Percentiles rank a stretch among this genome's conserved stretches.
Conservation (phyloP, 2,329 filamentous ascomycete genomes). For the Phaeoacremonium minimum region DNA sequence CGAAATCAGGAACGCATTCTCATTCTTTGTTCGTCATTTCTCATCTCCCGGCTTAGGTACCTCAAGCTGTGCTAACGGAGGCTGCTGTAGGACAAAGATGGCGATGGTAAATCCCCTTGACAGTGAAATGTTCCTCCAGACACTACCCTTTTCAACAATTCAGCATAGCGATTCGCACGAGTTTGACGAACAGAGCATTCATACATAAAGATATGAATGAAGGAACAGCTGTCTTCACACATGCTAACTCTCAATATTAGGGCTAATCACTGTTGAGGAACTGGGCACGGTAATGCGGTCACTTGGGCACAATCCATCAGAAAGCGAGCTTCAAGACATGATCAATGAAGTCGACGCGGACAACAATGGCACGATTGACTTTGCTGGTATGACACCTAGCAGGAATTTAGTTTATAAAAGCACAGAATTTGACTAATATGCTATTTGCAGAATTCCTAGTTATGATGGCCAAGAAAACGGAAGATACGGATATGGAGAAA, state of each 20-base stretch:
- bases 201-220: too few relatives aligned
- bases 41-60: too few relatives aligned
- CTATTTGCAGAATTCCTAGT: conserved; percentile 78
- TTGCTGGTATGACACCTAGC: conserved; percentile 61
- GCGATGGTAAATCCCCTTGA: too few relatives aligned
- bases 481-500: conserved; percentile 87
- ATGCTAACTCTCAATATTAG: too few relatives aligned
- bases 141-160: conserved; percentile 2
- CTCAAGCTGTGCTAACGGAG: conserved; percentile 12
- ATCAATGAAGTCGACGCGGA: conserved; percentile 91
- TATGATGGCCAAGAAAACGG: conserved; percentile 95
- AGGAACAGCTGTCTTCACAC: neutral
- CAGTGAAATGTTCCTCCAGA: conserved; percentile 37
- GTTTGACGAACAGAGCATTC: too few relatives aligned
- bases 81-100: conserved; percentile 74
- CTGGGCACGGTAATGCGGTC: conserved; percentile 88
- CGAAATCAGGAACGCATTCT: conserved; percentile 99
- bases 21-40: conserved; percentile 80
- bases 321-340: conserved; percentile 89
- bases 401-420: neutral
- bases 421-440: conserved; percentile 17
- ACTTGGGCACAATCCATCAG: conserved; percentile 82
- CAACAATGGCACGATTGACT: conserved; percentile 91
- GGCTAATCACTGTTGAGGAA: conserved; percentile 90
- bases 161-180: too few relatives aligned